Evolutionary conservation across 129 eudicot genomes (phyloP).

Genomic region (Helianthus annuus): DNA sequence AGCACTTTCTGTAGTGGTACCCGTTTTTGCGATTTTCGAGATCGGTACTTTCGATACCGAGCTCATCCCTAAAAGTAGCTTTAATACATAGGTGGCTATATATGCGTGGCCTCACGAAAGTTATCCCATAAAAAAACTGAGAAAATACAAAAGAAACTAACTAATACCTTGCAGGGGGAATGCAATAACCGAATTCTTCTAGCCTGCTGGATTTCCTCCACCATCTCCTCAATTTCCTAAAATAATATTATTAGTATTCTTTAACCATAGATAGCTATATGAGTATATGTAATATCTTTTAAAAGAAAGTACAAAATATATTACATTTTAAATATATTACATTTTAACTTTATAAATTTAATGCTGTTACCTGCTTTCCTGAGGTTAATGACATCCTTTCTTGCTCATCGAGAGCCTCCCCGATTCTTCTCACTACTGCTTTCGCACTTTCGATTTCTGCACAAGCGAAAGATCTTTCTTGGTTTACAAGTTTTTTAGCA

Average conservation of each 20-base stretch:
- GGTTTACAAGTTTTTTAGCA: constrained; percentile 94
- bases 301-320: background rate
- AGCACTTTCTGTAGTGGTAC: too few relatives aligned
- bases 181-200: constrained; percentile 86
- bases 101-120: background rate
- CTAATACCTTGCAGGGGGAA: constrained; percentile 85
- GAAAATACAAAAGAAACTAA: background rate
- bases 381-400: constrained; percentile 68
- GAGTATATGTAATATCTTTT: background rate
- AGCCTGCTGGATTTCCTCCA: constrained; percentile 92
- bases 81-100: background rate
- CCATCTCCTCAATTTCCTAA: constrained; percentile 69
- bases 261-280: background rate
- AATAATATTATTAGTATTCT: background rate
- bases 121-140: background rate
- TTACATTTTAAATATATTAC: background rate
- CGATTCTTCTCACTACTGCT: constrained; percentile 89
- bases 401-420: constrained; percentile 96
- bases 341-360: background rate
- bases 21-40: too few relatives aligned
- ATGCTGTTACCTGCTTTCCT: constrained; percentile 63
- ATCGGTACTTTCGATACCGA: too few relatives aligned
- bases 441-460: constrained; percentile 99
- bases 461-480: constrained; percentile 98
- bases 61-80: too few relatives aligned